Conservation (phyloP, 2,329 filamentous ascomycete species). For the Emmonsia crescens region DNA sequence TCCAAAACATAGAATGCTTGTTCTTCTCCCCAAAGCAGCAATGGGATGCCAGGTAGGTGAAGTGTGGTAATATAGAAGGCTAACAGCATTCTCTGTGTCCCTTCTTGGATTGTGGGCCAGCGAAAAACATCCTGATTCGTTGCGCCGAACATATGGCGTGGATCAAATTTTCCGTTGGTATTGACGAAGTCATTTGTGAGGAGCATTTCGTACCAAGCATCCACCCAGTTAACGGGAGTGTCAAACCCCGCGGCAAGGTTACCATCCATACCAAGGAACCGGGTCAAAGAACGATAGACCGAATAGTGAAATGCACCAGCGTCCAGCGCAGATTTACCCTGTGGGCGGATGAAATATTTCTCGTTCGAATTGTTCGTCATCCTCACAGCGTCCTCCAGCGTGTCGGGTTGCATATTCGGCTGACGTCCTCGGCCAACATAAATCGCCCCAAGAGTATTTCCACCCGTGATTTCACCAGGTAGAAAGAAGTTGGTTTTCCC, state of each 20-base stretch:
- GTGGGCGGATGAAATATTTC: conserved; percentile 42
- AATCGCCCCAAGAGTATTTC: conserved; percentile 49
- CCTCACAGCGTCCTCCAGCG: conserved; percentile 39
- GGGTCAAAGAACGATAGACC: conserved; percentile 50
- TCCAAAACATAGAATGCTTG: conserved; percentile 55
- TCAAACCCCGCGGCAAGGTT: conserved; percentile 45
- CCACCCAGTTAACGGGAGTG: conserved; percentile 43
- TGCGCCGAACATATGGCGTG: conserved; percentile 53
- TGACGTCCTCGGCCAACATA: conserved; percentile 54
- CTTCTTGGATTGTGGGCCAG: conserved; percentile 50
- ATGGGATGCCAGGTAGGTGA: conserved; percentile 50
- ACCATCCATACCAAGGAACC: conserved; percentile 51
- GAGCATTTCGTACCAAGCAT: conserved; percentile 47
- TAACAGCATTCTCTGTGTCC: conserved; percentile 47
- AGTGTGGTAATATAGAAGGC: conserved; percentile 50
- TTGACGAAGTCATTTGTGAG: conserved; percentile 51
- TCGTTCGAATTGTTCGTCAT: conserved; percentile 35
- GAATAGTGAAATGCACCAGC: conserved; percentile 54
- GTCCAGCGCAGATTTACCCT: conserved; percentile 46
- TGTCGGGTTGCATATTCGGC: conserved; percentile 41
- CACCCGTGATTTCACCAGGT: conserved; percentile 52
- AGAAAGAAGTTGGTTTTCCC: conserved; percentile 56
- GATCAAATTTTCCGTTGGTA: conserved; percentile 50
- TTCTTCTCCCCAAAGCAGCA: conserved; percentile 55
- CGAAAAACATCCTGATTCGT: conserved; percentile 58